A percentile compares a stretch with the other conserved stretches of the same genome.
These are phyloP conservation scores for Spathaspora hagerdaliae DNA, from an alignment of 805 yeast genomes.

Conservation along the genomic window DNA sequence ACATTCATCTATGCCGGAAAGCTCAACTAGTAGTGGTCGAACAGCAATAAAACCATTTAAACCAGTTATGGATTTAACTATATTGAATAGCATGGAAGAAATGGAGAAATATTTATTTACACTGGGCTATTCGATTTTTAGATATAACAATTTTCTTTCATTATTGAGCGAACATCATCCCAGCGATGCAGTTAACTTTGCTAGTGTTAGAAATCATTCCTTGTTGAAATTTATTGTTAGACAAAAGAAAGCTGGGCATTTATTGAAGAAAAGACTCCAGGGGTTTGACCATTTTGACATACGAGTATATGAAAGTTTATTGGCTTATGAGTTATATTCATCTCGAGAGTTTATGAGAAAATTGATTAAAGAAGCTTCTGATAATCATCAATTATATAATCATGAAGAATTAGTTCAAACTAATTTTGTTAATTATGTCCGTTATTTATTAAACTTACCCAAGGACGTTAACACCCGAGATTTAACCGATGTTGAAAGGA, in stretches of 20 bases:
- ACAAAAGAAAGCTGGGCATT: constrained; percentile 12
- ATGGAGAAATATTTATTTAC: constrained; percentile 18
- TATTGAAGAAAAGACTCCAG: background rate
- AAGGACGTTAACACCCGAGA: constrained; percentile 9
- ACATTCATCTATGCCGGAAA: background rate
- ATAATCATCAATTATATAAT: constrained; percentile 7
- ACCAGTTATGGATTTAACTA: constrained; percentile 18
- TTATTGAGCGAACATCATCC: constrained; percentile 26
- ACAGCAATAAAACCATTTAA: constrained; percentile 12
- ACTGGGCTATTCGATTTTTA: constrained; percentile 25
- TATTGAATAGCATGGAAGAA: constrained; percentile 21
- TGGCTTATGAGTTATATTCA: constrained; percentile 26
- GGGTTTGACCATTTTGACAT: constrained; percentile 13
- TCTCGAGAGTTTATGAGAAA: constrained; percentile 24
- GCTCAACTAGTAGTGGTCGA: background rate
- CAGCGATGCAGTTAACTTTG: constrained; percentile 37
- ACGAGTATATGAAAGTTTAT: constrained; percentile 24
- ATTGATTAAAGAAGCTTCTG: constrained; percentile 13
- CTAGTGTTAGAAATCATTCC: constrained; percentile 28
- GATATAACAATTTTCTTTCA: constrained; percentile 30
- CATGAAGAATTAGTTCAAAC: constrained; percentile 37
- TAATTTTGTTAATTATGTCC: constrained; percentile 33
- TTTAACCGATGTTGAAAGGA: constrained; percentile 16
- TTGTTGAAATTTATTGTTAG: constrained; percentile 24
- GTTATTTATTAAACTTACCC: constrained; percentile 32